phyloP scores from a whole-genome alignment of 805 yeast species.

The Wickerhamiella domercqiae region DNA sequence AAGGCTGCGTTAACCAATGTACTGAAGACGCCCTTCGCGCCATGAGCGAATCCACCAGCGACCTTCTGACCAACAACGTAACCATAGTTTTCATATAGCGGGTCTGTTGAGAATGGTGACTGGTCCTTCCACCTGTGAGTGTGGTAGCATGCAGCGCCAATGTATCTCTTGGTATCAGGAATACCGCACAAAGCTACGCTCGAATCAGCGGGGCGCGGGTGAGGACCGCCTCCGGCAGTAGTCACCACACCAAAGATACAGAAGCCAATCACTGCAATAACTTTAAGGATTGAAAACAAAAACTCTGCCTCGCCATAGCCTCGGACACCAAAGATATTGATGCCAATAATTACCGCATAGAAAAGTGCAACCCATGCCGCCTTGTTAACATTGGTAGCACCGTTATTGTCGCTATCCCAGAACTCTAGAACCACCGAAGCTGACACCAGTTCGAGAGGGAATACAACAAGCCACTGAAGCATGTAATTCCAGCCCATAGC shows the following conservation, averaged over 20 bases:
- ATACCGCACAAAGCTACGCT: too few species aligned
- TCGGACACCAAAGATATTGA: constrained; percentile 43
- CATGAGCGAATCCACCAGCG: constrained; percentile 39
- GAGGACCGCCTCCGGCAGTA: constrained; percentile 44
- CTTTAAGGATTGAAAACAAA: constrained; percentile 41
- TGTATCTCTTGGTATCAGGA: too few species aligned
- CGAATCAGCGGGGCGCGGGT: too few species aligned
- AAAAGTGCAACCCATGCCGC: constrained; percentile 46
- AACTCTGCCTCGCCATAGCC: constrained; percentile 65
- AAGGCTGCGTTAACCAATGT: constrained; percentile 70
- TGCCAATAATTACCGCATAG: constrained; percentile 32
- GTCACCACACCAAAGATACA: constrained; percentile 42
- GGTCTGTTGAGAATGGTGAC: neutral
- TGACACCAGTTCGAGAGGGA: constrained; percentile 50
- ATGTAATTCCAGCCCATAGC: constrained; percentile 58
- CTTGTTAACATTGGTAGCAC: constrained; percentile 28
- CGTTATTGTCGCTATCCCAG: constrained; percentile 30
- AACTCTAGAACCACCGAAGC: constrained; percentile 38
- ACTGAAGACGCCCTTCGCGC: constrained; percentile 39
- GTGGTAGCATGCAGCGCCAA: too few species aligned
- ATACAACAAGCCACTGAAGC: constrained; percentile 42
- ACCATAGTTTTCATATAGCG: neutral
- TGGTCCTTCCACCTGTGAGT: neutral
- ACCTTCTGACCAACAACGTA: constrained; percentile 39
- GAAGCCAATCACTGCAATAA: constrained; percentile 45